Base-by-base conservation (phyloP, 2,329 filamentous ascomycete species). In the Phyllosticta capitalensis region DNA sequence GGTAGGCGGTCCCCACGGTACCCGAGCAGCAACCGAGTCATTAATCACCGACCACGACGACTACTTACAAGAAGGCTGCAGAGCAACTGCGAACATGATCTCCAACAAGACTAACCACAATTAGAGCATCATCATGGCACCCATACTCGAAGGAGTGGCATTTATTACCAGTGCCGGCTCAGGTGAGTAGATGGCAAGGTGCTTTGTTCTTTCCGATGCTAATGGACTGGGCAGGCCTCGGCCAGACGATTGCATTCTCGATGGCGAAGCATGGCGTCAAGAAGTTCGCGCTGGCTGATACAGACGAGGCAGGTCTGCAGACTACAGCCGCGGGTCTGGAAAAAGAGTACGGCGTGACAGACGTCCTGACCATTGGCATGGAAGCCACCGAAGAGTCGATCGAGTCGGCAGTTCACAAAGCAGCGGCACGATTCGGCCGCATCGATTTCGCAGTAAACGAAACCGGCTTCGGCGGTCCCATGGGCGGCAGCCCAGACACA, bases 381-480 rank as follows among this genome's bases (percentile, higher is more conserved):
- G 58, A 56, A 5, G 49, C 62, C n/a, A 53, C 33, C 22, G 49
- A 76, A n/a, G 63, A 69, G 3, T 75, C 72, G 20, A 67, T 84
- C 7, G 68, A 69, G 1, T 66, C 73, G 53, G 73, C 73, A 0
- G 75, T 76, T 1, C 66, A 70, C 14, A 66, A 71, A 54, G 24
- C 55, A 22, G 49, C 52, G 6, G 19, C 55, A 1, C 14, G 28
- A 9, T 83, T 83, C 66, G 80, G 80, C 9, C 72, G 81, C 2
- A 70, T 84, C 50, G 81, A 84, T 63, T 73, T 81, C 38, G 80
- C 79, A 0, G 74, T 83, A 55, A 83, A 84, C 65, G 79, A 80
- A 50, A 81, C 81, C 1, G 82, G 81, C 2, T 75, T 83, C 24
- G 70, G 70, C 6, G 79, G 78, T 0, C 64, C 65, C 0, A 68